phyloP scores from a whole-genome alignment of 192 early-diverging fungal species.

The Linderina pennispora region DNA sequence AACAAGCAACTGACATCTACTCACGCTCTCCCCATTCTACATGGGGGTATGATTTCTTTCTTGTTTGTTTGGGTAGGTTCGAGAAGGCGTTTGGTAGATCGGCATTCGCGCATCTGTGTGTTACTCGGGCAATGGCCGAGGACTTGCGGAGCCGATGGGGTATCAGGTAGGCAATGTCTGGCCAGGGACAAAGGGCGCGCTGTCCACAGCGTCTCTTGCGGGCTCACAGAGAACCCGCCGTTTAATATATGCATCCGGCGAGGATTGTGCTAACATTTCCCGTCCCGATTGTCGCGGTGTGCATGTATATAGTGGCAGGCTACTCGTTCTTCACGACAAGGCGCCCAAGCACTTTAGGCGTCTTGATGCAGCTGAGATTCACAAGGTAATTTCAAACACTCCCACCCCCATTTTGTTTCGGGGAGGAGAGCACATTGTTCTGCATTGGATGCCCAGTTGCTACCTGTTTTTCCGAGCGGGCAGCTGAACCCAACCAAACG shows the following conservation, averaged over 20 bases:
- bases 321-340: slow-evolving; percentile 77
- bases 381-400: slow-evolving; percentile 42
- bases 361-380: slow-evolving; percentile 56
- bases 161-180: slow-evolving; percentile 50
- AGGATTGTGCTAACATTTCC: not conserved
- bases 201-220: no score
- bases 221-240: no score
- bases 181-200: no score
- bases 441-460: no score
- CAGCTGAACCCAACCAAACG: not conserved
- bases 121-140: slow-evolving; percentile 74
- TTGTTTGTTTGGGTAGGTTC: slow-evolving; percentile 20
- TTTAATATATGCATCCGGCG: slow-evolving; percentile 14
- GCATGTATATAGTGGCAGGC: slow-evolving; percentile 51
- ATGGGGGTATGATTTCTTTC: no score
- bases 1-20: no score
- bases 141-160: slow-evolving; percentile 58
- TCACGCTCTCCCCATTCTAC: not conserved
- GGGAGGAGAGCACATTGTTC: not conserved
- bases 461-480: not conserved
- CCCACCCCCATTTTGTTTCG: no score
- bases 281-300: no score
- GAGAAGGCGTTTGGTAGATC: slow-evolving; percentile 30
- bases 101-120: slow-evolving; percentile 79
- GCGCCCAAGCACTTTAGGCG: slow-evolving; percentile 73